A percentile compares a stretch with the other conserved stretches of the same genome.
phyloP scores from a whole-genome alignment of 2,329 filamentous ascomycete species.

The Conoideocrella luteorostrata region DNA sequence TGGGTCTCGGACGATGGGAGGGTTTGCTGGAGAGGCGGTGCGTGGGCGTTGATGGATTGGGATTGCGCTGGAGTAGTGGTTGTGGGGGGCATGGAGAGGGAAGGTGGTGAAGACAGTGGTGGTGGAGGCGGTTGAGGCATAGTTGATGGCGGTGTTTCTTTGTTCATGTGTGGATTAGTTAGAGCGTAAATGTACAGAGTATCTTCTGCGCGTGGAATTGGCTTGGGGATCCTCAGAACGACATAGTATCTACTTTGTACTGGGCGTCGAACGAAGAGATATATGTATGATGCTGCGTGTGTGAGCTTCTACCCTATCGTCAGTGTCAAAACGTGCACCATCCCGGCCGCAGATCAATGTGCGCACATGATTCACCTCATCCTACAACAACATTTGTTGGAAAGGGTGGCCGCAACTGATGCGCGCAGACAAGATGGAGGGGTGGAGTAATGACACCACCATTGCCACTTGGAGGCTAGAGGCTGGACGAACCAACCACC shows the following conservation, averaged over 20 bases:
- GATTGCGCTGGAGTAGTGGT: neutral
- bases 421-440: neutral
- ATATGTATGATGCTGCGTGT: too few species aligned
- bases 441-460: neutral
- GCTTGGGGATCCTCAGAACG: too few species aligned
- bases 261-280: too few species aligned
- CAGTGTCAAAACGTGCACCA: neutral
- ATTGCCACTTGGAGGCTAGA: neutral
- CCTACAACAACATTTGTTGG: neutral
- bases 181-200: too few species aligned
- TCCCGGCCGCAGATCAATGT: neutral
- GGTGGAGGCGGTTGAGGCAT: neutral
- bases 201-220: too few species aligned
- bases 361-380: neutral
- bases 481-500: neutral
- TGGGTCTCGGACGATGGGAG: slow-evolving; percentile 37
- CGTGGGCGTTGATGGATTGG: slow-evolving; percentile 4
- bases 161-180: too few species aligned
- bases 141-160: too few species aligned
- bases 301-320: too few species aligned
- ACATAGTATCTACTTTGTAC: too few species aligned
- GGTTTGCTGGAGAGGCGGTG: slow-evolving; percentile 25
- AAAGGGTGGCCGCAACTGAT: too few species aligned
- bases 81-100: neutral
- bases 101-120: neutral